Base-by-base conservation (phyloP, 371 early-diverging fungal species). In the Mucor sp. region DNA sequence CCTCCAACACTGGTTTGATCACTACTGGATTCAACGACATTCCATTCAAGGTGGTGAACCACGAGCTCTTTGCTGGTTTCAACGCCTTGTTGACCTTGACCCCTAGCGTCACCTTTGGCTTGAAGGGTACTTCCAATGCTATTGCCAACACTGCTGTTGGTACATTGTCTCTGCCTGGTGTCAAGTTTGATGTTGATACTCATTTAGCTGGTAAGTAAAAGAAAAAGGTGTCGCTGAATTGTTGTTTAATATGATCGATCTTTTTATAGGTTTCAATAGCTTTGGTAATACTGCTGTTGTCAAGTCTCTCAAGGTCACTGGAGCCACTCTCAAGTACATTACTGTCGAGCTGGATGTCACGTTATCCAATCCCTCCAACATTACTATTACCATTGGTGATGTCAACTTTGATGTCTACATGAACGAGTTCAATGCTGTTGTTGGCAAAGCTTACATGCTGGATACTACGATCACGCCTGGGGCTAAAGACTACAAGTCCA, bases 91-190 rank as follows among this genome's bases (percentile, higher is more conserved):
- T 88, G 66, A 86, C 89, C 56, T 67, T 76, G 4, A 69, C 67
- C 6, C 57, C 71, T 23, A 70, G 75, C 7, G 76, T 71, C 44
- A 66, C 82, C 11, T 83, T 89, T 77, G 83, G 74, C 58, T 65
- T 89, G 61, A 33, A 70, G 41, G 89, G 89, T 71, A 65, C 77
- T 9, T 78, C 82, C 11, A 80, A 82, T 66, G 78, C 86, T 33
- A 61, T 80, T 35, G 79, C 87, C 25, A 61, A 71, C 3, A 87
- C 87, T n/a, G 85, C 85, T 60, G 80, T 85, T 44, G 89, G 89
- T 65, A 43, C 35, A 14, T 74, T 89, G 58, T 66, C 73, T 33
- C 76, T 89, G 43, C 73, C 76, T 25, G 81, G 83, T 44, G 74
- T 89, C 57, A 56, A 50, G 4, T 83, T 87, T 65, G 74, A 77